Evolutionary conservation across 371 early-diverging fungal genomes (phyloP), one percentile per base, ranked within the genome.

Genomic region (Lichtheimia ramosa): DNA sequence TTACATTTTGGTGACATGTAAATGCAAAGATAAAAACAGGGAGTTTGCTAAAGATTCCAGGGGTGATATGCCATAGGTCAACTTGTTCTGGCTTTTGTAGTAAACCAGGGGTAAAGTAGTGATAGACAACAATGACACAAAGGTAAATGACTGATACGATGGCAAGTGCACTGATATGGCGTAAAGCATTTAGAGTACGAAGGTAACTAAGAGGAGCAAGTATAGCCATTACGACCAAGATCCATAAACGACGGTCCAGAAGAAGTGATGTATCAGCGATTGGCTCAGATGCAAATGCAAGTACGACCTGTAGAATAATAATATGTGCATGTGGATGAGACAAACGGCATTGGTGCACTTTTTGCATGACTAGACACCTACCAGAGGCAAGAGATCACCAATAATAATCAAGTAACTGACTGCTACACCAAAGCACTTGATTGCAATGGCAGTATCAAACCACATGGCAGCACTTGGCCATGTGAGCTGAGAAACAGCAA

Each of bases 371-470:
- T 34, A 34, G 10, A 34, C 34, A 34, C 8, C 56, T 58, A 93
- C 89, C 62, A 86, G 83, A 0, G 94, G 93, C 86, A 97, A 90
- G 58, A 99, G 72, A 52, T 97, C 95, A 53, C 97, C 96, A 58
- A 95, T 84, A 59, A 99, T 97, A 51, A 99, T 93, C 28, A 99
- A 73, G 71, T 99, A 99, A 12, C 97, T 96, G 28, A 95, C 83
- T 14, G 95, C 89, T 5, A 99, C 99, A 41, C 99, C 99, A 81
- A 99, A 99, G 71, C 99, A 99, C 73, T 99, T 99, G 68, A 98
- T 78, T 34, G 99, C 99, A 63, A 99, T 97, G 39, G 99, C 97
- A 16, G 90, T 57, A 69, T 99, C 99, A 65, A 99, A 96, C 49
- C 88, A 84, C 15, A 95, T 75, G 7, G 92, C 92, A 3, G 96